Base-by-base conservation (phyloP, 73 alveolate genomes). In the Uronychia binucleata region DNA sequence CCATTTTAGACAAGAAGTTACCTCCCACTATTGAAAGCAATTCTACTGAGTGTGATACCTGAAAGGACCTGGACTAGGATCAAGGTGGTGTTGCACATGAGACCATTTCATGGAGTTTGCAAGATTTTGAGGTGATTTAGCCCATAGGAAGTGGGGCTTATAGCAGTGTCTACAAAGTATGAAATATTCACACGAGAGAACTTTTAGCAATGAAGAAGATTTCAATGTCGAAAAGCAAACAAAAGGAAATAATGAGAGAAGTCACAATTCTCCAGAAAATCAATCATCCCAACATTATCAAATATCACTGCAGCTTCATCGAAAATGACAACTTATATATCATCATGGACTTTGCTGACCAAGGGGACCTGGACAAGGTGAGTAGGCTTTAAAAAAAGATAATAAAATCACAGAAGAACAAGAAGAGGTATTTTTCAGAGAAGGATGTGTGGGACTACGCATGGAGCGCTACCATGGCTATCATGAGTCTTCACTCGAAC, bases 271-370 rank as follows among this genome's bases (percentile, higher is more conserved):
- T 91, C 89, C 80, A 67, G 60, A 33, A 32, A 5, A 26, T 82
- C 30, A 35, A 74, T 1, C 89, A 82, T 59, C 89, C 89, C 13
- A 84, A 84, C 31, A 82, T 82, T 19, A 84, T 92, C 33, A 59
- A 84, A 31, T 97, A 93, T 67, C 86, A 94, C 78, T 59, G 94
- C 46, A 91, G 98, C 57, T 98, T 97, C 89, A 82, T 97, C 77
- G 99, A 98, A 80, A 95, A 96, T 35, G 98, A 96, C 77, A 79
- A 93, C 80, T 90, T 98, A 14, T 95, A 97, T 76, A 92, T 92
- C 46, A 79, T 89, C 0, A 92, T 89, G 95, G 97, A 92, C 83
- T 92, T 26, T 74, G 97, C 95, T 28, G 94, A 92, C 27, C 79
- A 80, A 31, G 97, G 97, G 13, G 97, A 92, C 60, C 75, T 92